Evolutionary conservation across 2,329 filamentous ascomycete genomes (phyloP).

Genomic region (Paecilomyces variotii): DNA sequence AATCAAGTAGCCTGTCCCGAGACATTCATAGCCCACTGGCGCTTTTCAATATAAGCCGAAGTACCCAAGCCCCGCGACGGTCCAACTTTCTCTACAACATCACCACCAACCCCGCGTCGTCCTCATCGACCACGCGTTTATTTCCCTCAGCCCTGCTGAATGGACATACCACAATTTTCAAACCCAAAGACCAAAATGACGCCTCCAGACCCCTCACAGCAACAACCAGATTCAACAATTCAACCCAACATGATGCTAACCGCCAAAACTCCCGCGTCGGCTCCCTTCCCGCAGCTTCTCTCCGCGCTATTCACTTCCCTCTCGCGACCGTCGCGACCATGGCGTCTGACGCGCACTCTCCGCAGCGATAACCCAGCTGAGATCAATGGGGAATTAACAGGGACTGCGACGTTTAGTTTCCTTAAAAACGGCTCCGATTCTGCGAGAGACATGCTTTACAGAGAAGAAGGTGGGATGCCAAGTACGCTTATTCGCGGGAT

Average conservation of each 20-base stretch:
- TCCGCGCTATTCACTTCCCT: slow-evolving; percentile 23
- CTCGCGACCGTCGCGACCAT: slow-evolving; percentile 17
- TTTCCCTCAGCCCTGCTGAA: no score
- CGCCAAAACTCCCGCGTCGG: background rate
- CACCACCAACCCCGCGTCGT: no score
- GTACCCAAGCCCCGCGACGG: no score
- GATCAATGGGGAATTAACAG: slow-evolving; percentile 33
- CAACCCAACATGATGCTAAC: background rate
- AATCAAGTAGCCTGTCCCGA: no score
- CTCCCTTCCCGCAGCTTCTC: slow-evolving; percentile 12
- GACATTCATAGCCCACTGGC: no score
- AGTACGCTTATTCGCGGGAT: slow-evolving; percentile 14
- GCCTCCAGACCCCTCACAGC: background rate
- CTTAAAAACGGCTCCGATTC: slow-evolving; percentile 11
- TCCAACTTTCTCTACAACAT: no score
- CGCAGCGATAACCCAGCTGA: slow-evolving; percentile 34
- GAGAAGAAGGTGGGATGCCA: slow-evolving; percentile 35
- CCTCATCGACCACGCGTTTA: no score
- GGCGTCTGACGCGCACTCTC: slow-evolving; percentile 31
- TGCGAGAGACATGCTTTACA: slow-evolving; percentile 29
- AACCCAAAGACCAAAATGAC: background rate
- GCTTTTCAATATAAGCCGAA: no score
- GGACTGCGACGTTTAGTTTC: slow-evolving; percentile 30
- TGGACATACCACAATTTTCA: background rate
- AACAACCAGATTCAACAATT: background rate